These are phyloP conservation scores for Helicocarpus griseus DNA, from an alignment of 2,329 filamentous ascomycete genomes.

Conservation along the genomic window DNA sequence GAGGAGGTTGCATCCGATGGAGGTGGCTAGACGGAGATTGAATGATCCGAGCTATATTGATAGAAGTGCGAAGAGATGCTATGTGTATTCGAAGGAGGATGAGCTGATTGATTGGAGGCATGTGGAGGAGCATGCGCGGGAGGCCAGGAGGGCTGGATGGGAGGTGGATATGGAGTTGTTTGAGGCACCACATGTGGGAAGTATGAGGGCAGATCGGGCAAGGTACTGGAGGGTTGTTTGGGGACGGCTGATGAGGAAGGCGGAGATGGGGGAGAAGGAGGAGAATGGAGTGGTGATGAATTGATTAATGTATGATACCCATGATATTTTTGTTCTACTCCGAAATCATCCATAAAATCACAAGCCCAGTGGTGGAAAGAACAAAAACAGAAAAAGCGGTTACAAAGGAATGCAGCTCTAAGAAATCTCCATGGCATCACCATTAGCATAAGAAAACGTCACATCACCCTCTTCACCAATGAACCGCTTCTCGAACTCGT, in stretches of 20 bases:
- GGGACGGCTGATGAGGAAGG: no score
- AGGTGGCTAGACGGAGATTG: slow-evolving; percentile 19
- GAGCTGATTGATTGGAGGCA: slow-evolving; percentile 26
- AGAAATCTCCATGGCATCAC: slow-evolving; percentile 62
- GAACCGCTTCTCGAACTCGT: slow-evolving; percentile 81
- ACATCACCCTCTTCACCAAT: slow-evolving; percentile 81
- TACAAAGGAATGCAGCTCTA: slow-evolving; percentile 28
- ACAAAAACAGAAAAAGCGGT: background rate
- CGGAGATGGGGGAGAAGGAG: no score
- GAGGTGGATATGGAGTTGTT: slow-evolving; percentile 28
- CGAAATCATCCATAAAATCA: background rate
- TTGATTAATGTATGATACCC: no score
- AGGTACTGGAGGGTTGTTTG: slow-evolving; percentile 31
- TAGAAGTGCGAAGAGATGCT: slow-evolving; percentile 20
- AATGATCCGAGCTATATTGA: slow-evolving; percentile 20
- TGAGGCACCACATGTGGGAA: slow-evolving; percentile 29
- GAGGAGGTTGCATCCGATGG: slow-evolving; percentile 18
- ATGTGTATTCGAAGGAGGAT: slow-evolving; percentile 33
- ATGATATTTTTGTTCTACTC: no score
- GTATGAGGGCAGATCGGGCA: slow-evolving; percentile 29
- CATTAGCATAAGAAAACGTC: slow-evolving; percentile 50
- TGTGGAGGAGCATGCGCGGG: slow-evolving; percentile 28
- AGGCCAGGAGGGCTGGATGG: slow-evolving; percentile 23
- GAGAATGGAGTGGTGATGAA: no score
- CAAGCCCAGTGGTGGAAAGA: background rate